A percentile compares a stretch with the other conserved stretches of the same genome.
phyloP scores from a whole-genome alignment of 1,284 basidiomycete genomes.

The Malassezia arunalokei region DNA sequence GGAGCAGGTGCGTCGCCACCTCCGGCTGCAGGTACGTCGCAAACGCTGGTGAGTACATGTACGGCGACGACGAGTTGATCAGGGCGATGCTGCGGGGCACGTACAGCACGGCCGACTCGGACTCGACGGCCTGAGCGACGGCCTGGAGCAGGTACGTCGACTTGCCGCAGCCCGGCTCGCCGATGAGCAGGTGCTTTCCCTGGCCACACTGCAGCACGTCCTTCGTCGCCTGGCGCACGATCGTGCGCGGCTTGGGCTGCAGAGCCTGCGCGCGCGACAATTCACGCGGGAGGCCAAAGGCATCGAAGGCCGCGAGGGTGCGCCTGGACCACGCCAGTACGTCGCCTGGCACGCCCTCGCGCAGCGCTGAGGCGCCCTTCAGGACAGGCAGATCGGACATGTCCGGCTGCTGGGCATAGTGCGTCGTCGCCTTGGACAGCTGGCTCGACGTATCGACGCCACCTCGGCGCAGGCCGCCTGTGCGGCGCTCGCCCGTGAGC shows the following conservation, averaged over 20 bases:
- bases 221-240: conserved; percentile 12
- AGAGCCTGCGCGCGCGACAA: conserved; percentile 27
- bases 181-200: conserved; percentile 45
- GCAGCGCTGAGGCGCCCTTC: conserved; percentile 20
- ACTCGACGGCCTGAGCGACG: conserved; percentile 59
- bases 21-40: conserved; percentile 67
- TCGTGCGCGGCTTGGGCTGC: conserved; percentile 18
- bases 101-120: conserved; percentile 75
- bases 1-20: conserved; percentile 44
- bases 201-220: conserved; percentile 17
- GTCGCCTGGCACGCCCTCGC: conserved; percentile 17
- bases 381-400: conserved; percentile 28
- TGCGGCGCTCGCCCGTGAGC: conserved; percentile 23
- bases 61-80: conserved; percentile 65
- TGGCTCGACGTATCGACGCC: conserved; percentile 24
- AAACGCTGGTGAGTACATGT: conserved; percentile 62
- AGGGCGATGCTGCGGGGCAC: conserved; percentile 67
- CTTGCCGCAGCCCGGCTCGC: conserved; percentile 68
- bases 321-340: conserved; percentile 25
- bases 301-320: conserved; percentile 23
- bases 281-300: conserved; percentile 31
- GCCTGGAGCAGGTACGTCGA: conserved; percentile 69
- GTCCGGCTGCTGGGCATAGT: conserved; percentile 25
- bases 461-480: conserved; percentile 29
- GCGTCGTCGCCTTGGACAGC: conserved; percentile 22